phyloP scores from a whole-genome alignment of 179 eudicot genomes.

The Amaranthus tricolor region DNA sequence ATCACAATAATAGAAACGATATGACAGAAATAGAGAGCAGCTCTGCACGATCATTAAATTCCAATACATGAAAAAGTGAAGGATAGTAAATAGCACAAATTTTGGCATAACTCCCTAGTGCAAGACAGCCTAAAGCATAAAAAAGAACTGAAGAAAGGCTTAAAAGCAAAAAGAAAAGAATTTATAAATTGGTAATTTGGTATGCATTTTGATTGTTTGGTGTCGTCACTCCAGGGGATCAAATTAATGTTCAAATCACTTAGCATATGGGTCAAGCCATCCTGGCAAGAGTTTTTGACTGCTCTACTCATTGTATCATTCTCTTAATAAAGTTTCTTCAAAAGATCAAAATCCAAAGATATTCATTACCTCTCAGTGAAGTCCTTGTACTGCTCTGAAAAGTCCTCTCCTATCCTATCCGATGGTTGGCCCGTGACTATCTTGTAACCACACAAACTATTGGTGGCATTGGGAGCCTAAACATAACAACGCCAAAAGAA shows the following conservation, averaged over 20 bases:
- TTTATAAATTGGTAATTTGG: too few relatives aligned
- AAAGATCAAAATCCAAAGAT: background rate
- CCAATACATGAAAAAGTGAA: background rate
- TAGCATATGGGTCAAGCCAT: too few relatives aligned
- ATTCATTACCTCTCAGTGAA: constrained; percentile 64
- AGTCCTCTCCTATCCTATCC: constrained; percentile 97
- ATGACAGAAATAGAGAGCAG: background rate
- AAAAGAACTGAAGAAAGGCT: too few relatives aligned
- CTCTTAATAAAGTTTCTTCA: background rate
- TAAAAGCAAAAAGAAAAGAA: too few relatives aligned
- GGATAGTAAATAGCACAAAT: too few relatives aligned
- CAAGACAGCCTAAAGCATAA: too few relatives aligned
- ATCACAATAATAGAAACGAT: background rate
- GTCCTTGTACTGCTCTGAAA: constrained; percentile 79
- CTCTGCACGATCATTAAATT: background rate
- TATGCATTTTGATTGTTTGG: too few relatives aligned
- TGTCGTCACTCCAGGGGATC: too few relatives aligned
- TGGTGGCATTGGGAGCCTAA: constrained; percentile 91
- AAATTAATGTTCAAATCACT: too few relatives aligned
- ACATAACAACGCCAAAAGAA: constrained; percentile 9
- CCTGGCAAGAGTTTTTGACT: too few relatives aligned
- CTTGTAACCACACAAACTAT: constrained; percentile 90
- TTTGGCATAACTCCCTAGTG: too few relatives aligned
- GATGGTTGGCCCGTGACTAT: constrained; percentile 98
- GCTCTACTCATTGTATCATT: background rate